Evolutionary conservation across 2,329 filamentous ascomycete species (phyloP).

Genomic region (Cercospora berteroae): DNA sequence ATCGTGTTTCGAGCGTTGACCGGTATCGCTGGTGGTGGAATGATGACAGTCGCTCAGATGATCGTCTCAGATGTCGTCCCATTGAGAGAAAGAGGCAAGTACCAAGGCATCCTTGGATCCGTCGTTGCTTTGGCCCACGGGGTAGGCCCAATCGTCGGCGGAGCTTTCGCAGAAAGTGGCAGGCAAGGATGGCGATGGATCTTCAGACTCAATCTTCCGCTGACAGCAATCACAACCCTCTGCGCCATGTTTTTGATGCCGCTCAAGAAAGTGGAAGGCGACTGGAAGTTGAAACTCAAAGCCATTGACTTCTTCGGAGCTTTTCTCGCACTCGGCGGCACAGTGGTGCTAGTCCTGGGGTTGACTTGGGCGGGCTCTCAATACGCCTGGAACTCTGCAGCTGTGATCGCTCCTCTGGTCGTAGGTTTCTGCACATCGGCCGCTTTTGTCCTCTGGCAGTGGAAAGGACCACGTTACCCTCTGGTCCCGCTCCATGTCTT

Average conservation of each 20-base stretch:
- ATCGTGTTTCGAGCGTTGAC: constrained; percentile 58
- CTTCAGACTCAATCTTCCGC: constrained; percentile 47
- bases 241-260: constrained; percentile 58
- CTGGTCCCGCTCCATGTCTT: constrained; percentile 56
- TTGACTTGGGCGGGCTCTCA: constrained; percentile 55
- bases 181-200: constrained; percentile 29
- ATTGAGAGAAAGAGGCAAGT: constrained; percentile 29
- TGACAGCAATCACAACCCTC: constrained; percentile 50
- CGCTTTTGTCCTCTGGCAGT: constrained; percentile 55
- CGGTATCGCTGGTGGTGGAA: constrained; percentile 51
- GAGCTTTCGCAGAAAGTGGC: constrained; percentile 34
- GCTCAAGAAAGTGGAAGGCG: constrained; percentile 53
- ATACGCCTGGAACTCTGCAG: constrained; percentile 55
- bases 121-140: constrained; percentile 40
- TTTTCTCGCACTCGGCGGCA: constrained; percentile 52
- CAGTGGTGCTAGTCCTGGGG: constrained; percentile 54
- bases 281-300: constrained; percentile 47
- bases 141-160: constrained; percentile 48
- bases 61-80: constrained; percentile 35
- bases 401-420: constrained; percentile 53
- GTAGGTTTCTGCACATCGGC: constrained; percentile 51
- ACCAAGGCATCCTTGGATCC: constrained; percentile 31
- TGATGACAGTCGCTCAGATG: constrained; percentile 34
- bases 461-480: constrained; percentile 50
- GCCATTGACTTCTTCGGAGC: constrained; percentile 57